Percentiles rank a stretch among this genome's conserved stretches.
phyloP scores from a whole-genome alignment of 768 basidiomycete genomes.

The Trametes gibbosa region DNA sequence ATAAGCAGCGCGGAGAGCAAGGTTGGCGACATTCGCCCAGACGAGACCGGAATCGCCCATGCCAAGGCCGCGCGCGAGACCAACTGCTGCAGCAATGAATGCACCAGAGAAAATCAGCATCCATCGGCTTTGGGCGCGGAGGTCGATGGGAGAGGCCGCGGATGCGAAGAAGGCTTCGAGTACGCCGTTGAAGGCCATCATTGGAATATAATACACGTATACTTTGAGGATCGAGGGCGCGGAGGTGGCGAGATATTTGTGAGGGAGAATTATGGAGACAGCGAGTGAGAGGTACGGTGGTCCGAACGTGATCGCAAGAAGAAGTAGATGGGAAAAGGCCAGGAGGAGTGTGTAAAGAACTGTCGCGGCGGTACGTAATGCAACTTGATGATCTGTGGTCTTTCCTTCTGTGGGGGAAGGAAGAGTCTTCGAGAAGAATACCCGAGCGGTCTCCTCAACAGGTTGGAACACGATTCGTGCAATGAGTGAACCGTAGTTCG shows the following conservation, averaged over 20 bases:
- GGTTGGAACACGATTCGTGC: conserved; percentile 95
- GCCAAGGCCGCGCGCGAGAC: conserved; percentile 40
- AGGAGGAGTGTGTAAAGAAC: conserved; percentile 50
- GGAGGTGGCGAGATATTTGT: conserved; percentile 67
- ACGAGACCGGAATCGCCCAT: conserved; percentile 70
- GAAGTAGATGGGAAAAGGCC: conserved; percentile 65
- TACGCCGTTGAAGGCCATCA: conserved; percentile 86
- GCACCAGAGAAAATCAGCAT: conserved; percentile 74
- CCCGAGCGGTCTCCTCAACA: conserved; percentile 86
- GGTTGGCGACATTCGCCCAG: conserved; percentile 72
- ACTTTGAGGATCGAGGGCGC: conserved; percentile 74
- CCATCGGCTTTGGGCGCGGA: conserved; percentile 75
- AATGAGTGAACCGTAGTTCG: conserved; percentile 95
- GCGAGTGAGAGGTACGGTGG: conserved; percentile 71
- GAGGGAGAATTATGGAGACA: conserved; percentile 68
- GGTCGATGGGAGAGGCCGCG: conserved; percentile 62
- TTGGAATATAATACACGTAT: conserved; percentile 88
- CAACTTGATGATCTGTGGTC: background rate
- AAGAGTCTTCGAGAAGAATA: conserved; percentile 78
- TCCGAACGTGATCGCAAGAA: conserved; percentile 73
- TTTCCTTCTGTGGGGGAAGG: conserved; percentile 8
- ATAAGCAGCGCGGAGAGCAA: conserved; percentile 61
- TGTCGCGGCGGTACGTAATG: conserved; percentile 38
- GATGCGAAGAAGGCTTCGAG: conserved; percentile 90
- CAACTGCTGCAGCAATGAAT: conserved; percentile 57